These are phyloP conservation scores for Paxillus ammoniavirescens DNA, from an alignment of 768 basidiomycete species.

Conservation along the genomic window DNA sequence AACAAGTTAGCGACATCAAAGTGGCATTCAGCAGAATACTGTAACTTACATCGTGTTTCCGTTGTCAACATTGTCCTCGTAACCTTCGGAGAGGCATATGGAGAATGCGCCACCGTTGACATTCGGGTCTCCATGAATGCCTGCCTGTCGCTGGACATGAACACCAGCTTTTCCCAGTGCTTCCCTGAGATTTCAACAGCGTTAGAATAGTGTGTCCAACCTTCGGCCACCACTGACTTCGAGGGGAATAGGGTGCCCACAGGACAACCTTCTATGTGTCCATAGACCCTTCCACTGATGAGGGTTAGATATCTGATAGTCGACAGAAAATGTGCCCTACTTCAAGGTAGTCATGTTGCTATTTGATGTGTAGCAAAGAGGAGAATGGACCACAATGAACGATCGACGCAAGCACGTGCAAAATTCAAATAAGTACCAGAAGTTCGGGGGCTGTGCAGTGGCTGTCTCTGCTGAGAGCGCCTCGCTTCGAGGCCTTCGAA, in stretches of 20 bases:
- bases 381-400: too few species aligned
- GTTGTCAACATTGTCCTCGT: constrained; percentile 39
- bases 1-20: constrained; percentile 1
- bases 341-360: background rate
- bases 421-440: too few species aligned
- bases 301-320: background rate
- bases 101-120: constrained; percentile 35
- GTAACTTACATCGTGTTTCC: constrained; percentile 37
- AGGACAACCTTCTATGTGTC: constrained; percentile 28
- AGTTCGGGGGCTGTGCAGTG: too few species aligned
- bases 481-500: too few species aligned
- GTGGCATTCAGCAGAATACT: background rate
- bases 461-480: too few species aligned
- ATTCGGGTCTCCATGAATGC: constrained; percentile 36
- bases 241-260: constrained; percentile 22
- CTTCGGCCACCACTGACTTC: constrained; percentile 8
- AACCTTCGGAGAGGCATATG: constrained; percentile 41
- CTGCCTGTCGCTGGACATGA: constrained; percentile 34
- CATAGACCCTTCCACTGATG: constrained; percentile 19
- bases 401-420: too few species aligned
- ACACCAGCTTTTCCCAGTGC: constrained; percentile 28
- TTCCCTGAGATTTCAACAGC: constrained; percentile 12
- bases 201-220: background rate
- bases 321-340: background rate
- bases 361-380: background rate